Evolutionary conservation across 805 yeast species (phyloP).

Genomic region (Candida ortonii): DNA sequence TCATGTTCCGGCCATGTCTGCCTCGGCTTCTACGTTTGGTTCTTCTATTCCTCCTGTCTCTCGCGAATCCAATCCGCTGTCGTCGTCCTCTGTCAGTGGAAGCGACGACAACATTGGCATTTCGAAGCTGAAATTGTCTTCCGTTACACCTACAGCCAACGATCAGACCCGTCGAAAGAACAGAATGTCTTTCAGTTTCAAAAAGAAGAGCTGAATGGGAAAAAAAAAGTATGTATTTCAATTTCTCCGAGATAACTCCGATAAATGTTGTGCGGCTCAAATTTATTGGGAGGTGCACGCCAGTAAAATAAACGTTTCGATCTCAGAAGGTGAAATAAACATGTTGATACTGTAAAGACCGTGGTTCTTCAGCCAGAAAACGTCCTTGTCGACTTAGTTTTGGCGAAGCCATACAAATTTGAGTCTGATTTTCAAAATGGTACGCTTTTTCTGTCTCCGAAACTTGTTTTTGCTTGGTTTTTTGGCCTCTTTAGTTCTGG

Average conservation of each 20-base stretch:
- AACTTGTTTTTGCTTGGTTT: no score
- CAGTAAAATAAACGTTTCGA: background rate
- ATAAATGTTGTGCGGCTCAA: background rate
- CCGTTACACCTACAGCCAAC: background rate
- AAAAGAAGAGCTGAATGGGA: constrained; percentile 9
- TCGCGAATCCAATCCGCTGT: constrained; percentile 1
- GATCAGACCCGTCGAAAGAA: constrained; percentile 15
- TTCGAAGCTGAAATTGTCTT: background rate
- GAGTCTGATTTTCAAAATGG: background rate
- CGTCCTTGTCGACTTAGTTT: background rate
- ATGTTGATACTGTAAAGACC: background rate
- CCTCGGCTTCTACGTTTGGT: background rate
- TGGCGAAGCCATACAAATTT: background rate
- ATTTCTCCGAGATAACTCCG: background rate
- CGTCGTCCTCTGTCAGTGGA: background rate
- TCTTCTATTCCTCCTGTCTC: background rate
- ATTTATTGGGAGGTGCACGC: no score
- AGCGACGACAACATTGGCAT: constrained; percentile 2
- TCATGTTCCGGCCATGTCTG: background rate
- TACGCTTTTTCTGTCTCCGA: background rate
- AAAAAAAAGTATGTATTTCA: background rate
- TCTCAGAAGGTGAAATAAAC: background rate
- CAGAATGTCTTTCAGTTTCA: constrained; percentile 21
- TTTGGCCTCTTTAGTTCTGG: constrained; percentile 2
- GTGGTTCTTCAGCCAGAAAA: background rate